Percentiles rank a stretch among this genome's conserved stretches.
These are phyloP conservation scores for Protomyces gravidus DNA, from an alignment of 1,139 yeast species.

Conservation along the genomic window DNA sequence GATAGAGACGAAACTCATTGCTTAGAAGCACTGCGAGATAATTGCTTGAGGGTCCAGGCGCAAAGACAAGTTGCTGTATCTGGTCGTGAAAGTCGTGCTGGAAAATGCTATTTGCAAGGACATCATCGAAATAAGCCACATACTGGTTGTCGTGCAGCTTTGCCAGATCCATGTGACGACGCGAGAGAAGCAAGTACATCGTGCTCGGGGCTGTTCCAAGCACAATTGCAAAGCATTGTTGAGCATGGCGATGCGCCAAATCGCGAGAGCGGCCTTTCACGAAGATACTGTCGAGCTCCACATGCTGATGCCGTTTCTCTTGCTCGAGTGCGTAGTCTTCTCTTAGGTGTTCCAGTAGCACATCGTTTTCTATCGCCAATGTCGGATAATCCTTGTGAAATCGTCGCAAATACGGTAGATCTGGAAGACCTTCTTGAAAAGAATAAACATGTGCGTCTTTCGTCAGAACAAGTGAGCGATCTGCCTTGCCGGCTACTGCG, in stretches of 20 bases:
- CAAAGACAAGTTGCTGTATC: neutral
- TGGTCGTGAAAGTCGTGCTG: neutral
- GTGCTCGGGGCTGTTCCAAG: neutral
- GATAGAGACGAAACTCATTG: neutral
- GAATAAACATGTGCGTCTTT: neutral
- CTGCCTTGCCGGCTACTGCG: neutral
- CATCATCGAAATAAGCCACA: neutral
- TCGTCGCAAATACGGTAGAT: neutral
- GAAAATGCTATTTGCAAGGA: neutral
- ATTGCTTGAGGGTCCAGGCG: neutral
- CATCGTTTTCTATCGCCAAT: neutral
- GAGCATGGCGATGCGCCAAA: neutral
- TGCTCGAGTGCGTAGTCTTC: neutral
- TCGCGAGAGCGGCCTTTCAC: neutral
- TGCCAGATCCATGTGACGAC: neutral
- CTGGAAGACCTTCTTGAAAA: constrained; percentile 1
- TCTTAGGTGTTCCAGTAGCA: constrained; percentile 4
- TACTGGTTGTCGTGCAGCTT: neutral
- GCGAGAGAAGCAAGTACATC: neutral
- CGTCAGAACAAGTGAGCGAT: neutral
- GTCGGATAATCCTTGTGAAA: constrained; percentile 10
- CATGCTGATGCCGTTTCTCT: neutral
- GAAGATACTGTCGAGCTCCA: neutral
- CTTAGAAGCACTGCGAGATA: neutral
- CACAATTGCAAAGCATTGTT: neutral